Base-by-base conservation (phyloP, 768 basidiomycete species). In the Mycena chlorophos region DNA sequence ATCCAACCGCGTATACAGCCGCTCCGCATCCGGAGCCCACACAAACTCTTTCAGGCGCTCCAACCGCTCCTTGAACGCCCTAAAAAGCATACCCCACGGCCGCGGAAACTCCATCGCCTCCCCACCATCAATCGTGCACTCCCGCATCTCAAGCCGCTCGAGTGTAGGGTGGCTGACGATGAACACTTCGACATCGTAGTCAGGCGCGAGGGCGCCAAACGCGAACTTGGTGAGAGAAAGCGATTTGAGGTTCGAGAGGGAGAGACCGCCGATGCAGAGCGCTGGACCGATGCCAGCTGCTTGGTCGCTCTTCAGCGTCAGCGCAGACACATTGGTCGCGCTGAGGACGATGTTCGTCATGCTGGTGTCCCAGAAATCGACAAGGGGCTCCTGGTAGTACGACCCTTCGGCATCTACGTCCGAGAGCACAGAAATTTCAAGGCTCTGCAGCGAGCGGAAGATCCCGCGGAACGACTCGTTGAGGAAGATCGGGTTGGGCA, bases 111-210 rank as follows among this genome's bases (percentile, higher is more conserved):
- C 38, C 16, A 5, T 3, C 5, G 27, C 47, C 34, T 52, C 40
- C 16, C 47, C 47, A 8, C 27, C 48, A 25, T 39, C 30, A 25
- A 60, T 47, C 17, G 46, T 37, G 40, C 54, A 56, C 0, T 22
- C 31, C 27, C 23, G 29, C 19, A 60, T 40, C 42, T 56, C 34
- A 10, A 60, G 54, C 31, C 23, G 47, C 28, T 40, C 25, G 16
- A 60, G 51, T 6, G 51, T 60, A 4, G 46, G 28, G 45, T 56
- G 58, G 3, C 30, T 34, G 28, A 56, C n/a, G 37, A 60, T 46
- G 39, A 60, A 53, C 14, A 22, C 42, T 20, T 47, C 29, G 14
- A 56, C 39, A 30, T 49, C 51, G 4, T 8, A 27, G 45, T 22
- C 45, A 12, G 25, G 45, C 3, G 25, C 26, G 4, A 49, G 27